phyloP scores from a whole-genome alignment of 78 protist species.

The Speleostelium caveatum region DNA sequence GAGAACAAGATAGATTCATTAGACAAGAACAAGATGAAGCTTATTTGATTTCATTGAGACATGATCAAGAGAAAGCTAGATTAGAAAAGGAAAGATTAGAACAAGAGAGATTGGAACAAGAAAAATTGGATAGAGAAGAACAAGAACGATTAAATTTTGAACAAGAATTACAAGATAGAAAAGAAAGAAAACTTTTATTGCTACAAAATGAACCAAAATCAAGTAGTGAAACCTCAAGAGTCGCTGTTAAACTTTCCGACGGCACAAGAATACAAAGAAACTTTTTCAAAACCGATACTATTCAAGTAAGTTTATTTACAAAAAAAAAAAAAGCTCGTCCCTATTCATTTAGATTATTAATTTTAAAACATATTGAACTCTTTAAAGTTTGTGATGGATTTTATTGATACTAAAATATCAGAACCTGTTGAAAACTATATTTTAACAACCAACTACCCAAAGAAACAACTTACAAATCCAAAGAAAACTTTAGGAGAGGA shows the following conservation, averaged over 20 bases:
- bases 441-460: constrained; percentile 50
- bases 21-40: constrained; percentile 72
- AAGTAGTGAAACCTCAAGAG: neutral
- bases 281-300: constrained; percentile 36
- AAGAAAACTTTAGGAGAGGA: constrained; percentile 20
- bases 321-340: no score
- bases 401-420: constrained; percentile 45
- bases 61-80: constrained; percentile 63
- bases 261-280: constrained; percentile 72
- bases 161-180: neutral
- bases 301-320: constrained; percentile 3
- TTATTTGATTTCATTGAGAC: constrained; percentile 22
- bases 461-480: constrained; percentile 18
- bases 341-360: no score
- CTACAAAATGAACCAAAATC: constrained; percentile 20
- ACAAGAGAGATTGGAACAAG: constrained; percentile 26
- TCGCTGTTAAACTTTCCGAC: constrained; percentile 52
- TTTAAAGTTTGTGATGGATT: constrained; percentile 27
- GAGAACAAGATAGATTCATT: constrained; percentile 65
- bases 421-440: constrained; percentile 59
- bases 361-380: neutral
- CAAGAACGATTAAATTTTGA: constrained; percentile 17
- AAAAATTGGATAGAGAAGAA: constrained; percentile 29
- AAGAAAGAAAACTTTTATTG: neutral
- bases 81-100: constrained; percentile 10